phyloP scores from a whole-genome alignment of 441 rosid species.

The Gossypium trilobum region DNA sequence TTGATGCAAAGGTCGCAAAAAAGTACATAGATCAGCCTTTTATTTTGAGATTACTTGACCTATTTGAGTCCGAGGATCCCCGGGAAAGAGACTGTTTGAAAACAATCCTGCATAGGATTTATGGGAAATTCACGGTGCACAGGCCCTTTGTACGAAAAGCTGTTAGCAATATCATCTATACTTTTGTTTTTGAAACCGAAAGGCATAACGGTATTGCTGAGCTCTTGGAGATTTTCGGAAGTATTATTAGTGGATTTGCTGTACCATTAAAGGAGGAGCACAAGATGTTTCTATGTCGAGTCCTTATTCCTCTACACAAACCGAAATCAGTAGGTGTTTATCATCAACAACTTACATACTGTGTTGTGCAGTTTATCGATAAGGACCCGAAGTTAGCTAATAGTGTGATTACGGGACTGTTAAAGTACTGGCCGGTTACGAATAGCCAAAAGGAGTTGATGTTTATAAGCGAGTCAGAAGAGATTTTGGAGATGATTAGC shows the following conservation, averaged over 20 bases:
- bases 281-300: constrained; percentile 45
- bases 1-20: constrained; percentile 56
- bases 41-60: constrained; percentile 47
- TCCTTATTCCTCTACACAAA: constrained; percentile 67
- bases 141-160: constrained; percentile 57
- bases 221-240: constrained; percentile 70
- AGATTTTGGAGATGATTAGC: constrained; percentile 56
- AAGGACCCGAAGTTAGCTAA: constrained; percentile 54
- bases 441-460: constrained; percentile 74
- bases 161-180: constrained; percentile 54
- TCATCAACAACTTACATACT: constrained; percentile 62
- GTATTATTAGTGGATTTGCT: constrained; percentile 67
- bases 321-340: constrained; percentile 57
- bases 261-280: constrained; percentile 73
- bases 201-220: constrained; percentile 62
- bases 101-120: constrained; percentile 55
- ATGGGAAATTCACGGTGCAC: constrained; percentile 65
- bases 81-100: constrained; percentile 67
- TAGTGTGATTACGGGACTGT: constrained; percentile 46
- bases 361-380: constrained; percentile 58
- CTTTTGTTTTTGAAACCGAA: constrained; percentile 63
- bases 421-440: constrained; percentile 70
- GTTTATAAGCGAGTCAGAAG: constrained; percentile 73
- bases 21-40: constrained; percentile 60
- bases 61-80: constrained; percentile 71